A percentile compares a stretch with the other conserved stretches of the same genome.
Evolutionary conservation across 768 basidiomycete genomes (phyloP).

Genomic region (Naganishia vaughanmartiniae): DNA sequence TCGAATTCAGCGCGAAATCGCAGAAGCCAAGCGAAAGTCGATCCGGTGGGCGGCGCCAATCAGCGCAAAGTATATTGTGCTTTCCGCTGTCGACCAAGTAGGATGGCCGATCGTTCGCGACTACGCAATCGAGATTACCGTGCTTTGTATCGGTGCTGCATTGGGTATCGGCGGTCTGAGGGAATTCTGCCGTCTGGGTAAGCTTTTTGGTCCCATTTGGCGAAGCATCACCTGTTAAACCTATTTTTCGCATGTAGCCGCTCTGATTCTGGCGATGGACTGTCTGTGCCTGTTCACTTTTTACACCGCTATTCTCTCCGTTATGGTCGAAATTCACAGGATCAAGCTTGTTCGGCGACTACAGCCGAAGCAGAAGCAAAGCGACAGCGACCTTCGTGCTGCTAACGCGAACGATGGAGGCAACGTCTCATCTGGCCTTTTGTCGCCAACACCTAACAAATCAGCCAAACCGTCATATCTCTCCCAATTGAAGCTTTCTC

Average conservation of each 20-base stretch:
- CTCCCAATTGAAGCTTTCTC: constrained; percentile 55
- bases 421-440: constrained; percentile 13
- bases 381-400: constrained; percentile 4
- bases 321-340: constrained; percentile 85
- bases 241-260: constrained; percentile 56
- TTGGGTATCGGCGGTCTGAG: constrained; percentile 81
- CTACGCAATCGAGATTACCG: constrained; percentile 86
- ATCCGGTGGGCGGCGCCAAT: constrained; percentile 54
- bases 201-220: constrained; percentile 51
- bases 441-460: constrained; percentile 25
- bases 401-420: neutral
- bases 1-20: constrained; percentile 46
- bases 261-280: constrained; percentile 79
- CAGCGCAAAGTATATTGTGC: constrained; percentile 77
- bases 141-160: constrained; percentile 80
- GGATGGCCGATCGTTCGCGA: constrained; percentile 85
- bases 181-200: constrained; percentile 74
- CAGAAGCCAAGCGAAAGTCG: constrained; percentile 43
- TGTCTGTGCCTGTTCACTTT: constrained; percentile 86
- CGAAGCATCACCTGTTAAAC: neutral
- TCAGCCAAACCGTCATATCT: constrained; percentile 28
- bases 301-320: constrained; percentile 78
- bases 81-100: constrained; percentile 73
- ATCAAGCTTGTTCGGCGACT: constrained; percentile 56
- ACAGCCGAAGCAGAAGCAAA: constrained; percentile 33